phyloP scores from a whole-genome alignment of 2,329 filamentous ascomycete species.

The Hypoxylon sp. region DNA sequence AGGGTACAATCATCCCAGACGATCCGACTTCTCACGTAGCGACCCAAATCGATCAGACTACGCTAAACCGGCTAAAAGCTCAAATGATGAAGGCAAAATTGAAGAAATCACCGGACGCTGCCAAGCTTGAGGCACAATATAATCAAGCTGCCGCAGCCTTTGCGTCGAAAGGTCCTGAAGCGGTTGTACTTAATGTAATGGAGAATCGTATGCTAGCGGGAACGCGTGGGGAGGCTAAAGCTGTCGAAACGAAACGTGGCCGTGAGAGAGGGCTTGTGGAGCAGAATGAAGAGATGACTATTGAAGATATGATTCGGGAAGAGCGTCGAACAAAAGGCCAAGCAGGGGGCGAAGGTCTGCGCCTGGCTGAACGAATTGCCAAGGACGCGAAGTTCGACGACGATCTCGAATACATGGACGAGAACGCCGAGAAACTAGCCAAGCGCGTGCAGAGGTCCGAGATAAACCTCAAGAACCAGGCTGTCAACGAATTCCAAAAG shows the following conservation, averaged over 20 bases:
- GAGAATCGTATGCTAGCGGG: conserved; percentile 91
- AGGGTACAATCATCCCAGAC: conserved; percentile 73
- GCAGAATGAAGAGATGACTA: conserved; percentile 94
- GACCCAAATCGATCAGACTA: conserved; percentile 78
- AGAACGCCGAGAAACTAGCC: conserved; percentile 92
- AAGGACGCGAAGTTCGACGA: conserved; percentile 93
- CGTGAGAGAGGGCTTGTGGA: conserved; percentile 86
- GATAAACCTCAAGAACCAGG: conserved; percentile 86
- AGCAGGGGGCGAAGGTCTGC: conserved; percentile 82
- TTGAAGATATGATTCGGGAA: conserved; percentile 97
- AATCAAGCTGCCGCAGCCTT: conserved; percentile 78
- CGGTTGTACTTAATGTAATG: conserved; percentile 88
- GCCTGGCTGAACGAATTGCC: conserved; percentile 91
- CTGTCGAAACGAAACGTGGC: conserved; percentile 84
- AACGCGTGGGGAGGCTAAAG: conserved; percentile 78
- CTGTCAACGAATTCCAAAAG: conserved; percentile 90
- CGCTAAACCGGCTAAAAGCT: conserved; percentile 90
- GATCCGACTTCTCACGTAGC: conserved; percentile 62
- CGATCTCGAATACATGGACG: conserved; percentile 96
- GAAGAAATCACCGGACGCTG: conserved; percentile 80
- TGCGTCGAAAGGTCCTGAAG: conserved; percentile 69
- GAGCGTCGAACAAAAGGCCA: conserved; percentile 87
- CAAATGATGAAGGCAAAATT: conserved; percentile 97
- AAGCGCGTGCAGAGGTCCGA: conserved; percentile 90
- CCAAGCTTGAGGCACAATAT: conserved; percentile 86